phyloP scores from a whole-genome alignment of 306 rosid genomes.

The Cucumis cinereus region DNA sequence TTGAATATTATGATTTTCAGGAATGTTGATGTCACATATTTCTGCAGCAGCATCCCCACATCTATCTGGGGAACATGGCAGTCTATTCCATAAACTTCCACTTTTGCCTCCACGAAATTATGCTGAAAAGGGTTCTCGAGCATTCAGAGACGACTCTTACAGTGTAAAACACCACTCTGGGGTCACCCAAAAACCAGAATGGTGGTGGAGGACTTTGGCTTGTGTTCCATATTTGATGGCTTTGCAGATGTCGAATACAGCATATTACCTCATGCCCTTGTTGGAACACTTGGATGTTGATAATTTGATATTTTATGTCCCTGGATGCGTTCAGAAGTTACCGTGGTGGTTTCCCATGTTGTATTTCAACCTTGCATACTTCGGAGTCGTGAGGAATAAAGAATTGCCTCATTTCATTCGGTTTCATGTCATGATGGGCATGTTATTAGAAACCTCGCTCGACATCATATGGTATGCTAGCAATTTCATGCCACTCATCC shows the following conservation, averaged over 20 bases:
- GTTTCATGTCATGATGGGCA: slow-evolving; percentile 60
- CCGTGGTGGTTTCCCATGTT: slow-evolving; percentile 63
- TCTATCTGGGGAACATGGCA: slow-evolving; percentile 17
- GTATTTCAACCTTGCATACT: slow-evolving; percentile 41
- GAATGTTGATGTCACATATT: slow-evolving; percentile 18
- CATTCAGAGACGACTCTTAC: slow-evolving; percentile 36
- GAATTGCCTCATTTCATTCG: slow-evolving; percentile 53
- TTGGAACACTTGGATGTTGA: slow-evolving; percentile 33
- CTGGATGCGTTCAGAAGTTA: slow-evolving; percentile 55
- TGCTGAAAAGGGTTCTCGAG: slow-evolving; percentile 25
- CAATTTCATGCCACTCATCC: slow-evolving; percentile 71
- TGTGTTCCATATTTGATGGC: slow-evolving; percentile 64
- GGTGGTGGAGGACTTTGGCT: slow-evolving; percentile 90
- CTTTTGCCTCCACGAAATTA: slow-evolving; percentile 4
- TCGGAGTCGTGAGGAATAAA: slow-evolving; percentile 51
- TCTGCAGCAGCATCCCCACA: slow-evolving; percentile 24
- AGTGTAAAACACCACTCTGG: slow-evolving; percentile 30
- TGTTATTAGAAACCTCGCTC: slow-evolving; percentile 50
- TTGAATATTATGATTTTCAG: slow-evolving; percentile 17
- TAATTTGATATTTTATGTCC: slow-evolving; percentile 44
- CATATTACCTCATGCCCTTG: slow-evolving; percentile 44
- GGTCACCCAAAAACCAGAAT: slow-evolving; percentile 60
- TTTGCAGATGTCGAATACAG: slow-evolving; percentile 60
- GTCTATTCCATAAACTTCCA: slow-evolving; percentile 16
- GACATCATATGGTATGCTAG: slow-evolving; percentile 49